Conservation (phyloP, 2,329 filamentous ascomycete genomes). For the Lachnellula occidentalis region DNA sequence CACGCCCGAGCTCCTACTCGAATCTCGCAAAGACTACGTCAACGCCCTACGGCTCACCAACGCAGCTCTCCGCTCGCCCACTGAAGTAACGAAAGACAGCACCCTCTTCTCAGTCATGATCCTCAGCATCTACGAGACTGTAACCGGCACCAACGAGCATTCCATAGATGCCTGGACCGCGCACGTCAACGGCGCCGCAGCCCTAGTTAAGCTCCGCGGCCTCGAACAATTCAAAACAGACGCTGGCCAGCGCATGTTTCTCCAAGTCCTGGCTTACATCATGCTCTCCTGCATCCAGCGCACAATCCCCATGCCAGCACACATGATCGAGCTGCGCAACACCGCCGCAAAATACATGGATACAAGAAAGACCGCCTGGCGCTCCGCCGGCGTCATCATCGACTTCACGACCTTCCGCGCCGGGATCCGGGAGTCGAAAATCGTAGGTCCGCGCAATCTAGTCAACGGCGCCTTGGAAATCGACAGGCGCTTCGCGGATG, state of each 20-base stretch:
- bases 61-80: constrained; percentile 39
- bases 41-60: constrained; percentile 45
- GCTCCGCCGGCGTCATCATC: constrained; percentile 37
- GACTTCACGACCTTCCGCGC: constrained; percentile 11
- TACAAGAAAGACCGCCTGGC: constrained; percentile 35
- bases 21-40: constrained; percentile 44
- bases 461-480: constrained; percentile 1
- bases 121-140: constrained; percentile 47
- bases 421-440: background rate
- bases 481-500: constrained; percentile 10
- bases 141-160: constrained; percentile 40
- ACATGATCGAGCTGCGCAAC: constrained; percentile 41
- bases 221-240: constrained; percentile 41
- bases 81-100: constrained; percentile 42
- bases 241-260: constrained; percentile 46
- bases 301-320: constrained; percentile 43
- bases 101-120: constrained; percentile 50
- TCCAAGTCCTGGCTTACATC: constrained; percentile 46
- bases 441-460: constrained; percentile 33
- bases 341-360: constrained; percentile 36
- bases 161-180: constrained; percentile 46
- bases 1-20: constrained; percentile 35
- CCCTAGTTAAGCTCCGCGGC: constrained; percentile 43
- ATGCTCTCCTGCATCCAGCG: constrained; percentile 46
- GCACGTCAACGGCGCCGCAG: constrained; percentile 46